These are phyloP conservation scores for Teunomyces tritomae DNA, from an alignment of 805 yeast species.

Conservation along the genomic window DNA sequence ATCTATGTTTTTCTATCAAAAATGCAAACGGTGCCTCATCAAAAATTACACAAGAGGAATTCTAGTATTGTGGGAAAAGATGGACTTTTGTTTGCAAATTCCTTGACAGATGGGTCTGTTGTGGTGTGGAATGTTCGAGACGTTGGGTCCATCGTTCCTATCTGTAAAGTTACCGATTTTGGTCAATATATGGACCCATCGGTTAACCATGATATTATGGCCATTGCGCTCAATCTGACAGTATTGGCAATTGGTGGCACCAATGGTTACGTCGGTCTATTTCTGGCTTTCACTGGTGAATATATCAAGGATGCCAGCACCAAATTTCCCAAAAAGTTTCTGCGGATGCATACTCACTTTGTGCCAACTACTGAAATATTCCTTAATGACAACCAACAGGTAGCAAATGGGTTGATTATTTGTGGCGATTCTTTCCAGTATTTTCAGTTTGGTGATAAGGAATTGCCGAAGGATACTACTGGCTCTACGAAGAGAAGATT, in stretches of 20 bases:
- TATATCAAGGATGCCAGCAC: conserved; percentile 32
- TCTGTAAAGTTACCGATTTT: conserved; percentile 18
- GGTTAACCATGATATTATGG: conserved; percentile 15
- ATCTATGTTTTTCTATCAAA: conserved; percentile 13
- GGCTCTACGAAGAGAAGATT: conserved; percentile 14
- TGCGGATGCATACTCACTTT: conserved; percentile 18
- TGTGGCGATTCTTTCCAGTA: conserved; percentile 45
- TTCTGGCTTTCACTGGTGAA: conserved; percentile 44
- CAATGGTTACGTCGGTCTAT: conserved; percentile 41
- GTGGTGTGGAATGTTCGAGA: conserved; percentile 43
- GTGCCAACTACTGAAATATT: conserved; percentile 26
- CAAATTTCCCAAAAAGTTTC: conserved; percentile 26
- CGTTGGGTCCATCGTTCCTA: conserved; percentile 15
- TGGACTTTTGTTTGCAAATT: conserved; percentile 37
- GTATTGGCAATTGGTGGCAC: conserved; percentile 39
- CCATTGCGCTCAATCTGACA: conserved; percentile 32
- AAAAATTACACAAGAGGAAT: conserved; percentile 15
- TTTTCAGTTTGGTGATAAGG: conserved; percentile 45
- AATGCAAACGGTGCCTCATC: conserved; percentile 16
- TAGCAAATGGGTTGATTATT: conserved; percentile 37
- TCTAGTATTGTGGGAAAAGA: conserved; percentile 35
- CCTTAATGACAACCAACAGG: conserved; percentile 22
- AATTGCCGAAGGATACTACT: conserved; percentile 7
- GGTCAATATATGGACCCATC: background rate
- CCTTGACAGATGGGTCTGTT: conserved; percentile 40